phyloP scores from a whole-genome alignment of 2,329 filamentous ascomycete species.

The Calonectria pteridis region DNA sequence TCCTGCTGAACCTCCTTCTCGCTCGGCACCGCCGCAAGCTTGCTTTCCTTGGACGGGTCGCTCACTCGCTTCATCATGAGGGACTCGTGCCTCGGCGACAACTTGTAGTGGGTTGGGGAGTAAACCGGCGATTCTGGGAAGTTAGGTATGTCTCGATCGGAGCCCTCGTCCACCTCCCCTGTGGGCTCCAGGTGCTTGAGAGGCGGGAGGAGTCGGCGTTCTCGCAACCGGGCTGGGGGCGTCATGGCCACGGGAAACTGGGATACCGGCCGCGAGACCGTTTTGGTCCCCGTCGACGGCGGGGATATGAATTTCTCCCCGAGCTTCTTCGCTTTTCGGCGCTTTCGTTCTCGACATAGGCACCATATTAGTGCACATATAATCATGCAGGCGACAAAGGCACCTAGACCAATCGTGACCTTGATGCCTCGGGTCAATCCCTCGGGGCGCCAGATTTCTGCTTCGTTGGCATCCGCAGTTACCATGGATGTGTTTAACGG shows the following conservation, averaged over 20 bases:
- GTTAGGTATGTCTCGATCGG: slow-evolving; percentile 4
- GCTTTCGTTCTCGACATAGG: slow-evolving; percentile 48
- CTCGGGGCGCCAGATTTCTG: background rate
- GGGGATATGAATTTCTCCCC: slow-evolving; percentile 39
- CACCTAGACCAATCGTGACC: slow-evolving; percentile 59
- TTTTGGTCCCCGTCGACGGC: slow-evolving; percentile 49
- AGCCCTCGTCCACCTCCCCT: slow-evolving; percentile 1
- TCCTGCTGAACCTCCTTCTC: background rate
- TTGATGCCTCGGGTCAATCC: slow-evolving; percentile 56
- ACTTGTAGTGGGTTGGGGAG: slow-evolving; percentile 43
- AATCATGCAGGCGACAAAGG: slow-evolving; percentile 53
- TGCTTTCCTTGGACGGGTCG: background rate
- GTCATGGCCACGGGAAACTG: slow-evolving; percentile 46
- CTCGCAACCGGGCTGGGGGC: slow-evolving; percentile 62
- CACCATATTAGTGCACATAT: slow-evolving; percentile 48
- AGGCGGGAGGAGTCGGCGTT: slow-evolving; percentile 57
- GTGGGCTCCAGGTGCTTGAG: slow-evolving; percentile 8
- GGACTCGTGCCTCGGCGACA: background rate
- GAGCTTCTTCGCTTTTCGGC: slow-evolving; percentile 29
- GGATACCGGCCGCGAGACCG: slow-evolving; percentile 53
- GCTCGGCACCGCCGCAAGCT: background rate
- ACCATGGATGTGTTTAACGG: slow-evolving; percentile 29
- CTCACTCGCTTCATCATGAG: background rate
- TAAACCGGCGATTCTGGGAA: slow-evolving; percentile 56
- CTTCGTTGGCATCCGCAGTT: background rate